Conservation (phyloP, 2,329 filamentous ascomycete species). For the Aspergillus bombycis region DNA sequence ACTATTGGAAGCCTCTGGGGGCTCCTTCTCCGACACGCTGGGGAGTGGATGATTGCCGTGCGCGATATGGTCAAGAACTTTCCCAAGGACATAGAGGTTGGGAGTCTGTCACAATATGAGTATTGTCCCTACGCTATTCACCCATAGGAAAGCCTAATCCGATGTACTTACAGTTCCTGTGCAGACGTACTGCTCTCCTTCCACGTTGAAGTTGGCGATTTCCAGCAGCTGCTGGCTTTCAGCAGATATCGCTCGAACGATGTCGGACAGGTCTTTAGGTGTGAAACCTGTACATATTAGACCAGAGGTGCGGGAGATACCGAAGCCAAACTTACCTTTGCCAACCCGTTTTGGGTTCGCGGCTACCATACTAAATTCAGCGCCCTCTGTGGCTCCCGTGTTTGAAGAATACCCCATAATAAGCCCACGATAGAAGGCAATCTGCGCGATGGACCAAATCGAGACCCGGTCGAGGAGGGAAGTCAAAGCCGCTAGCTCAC, state of each 20-base stretch:
- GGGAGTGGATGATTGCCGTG: neutral
- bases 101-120: conserved; percentile 6
- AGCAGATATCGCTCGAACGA: conserved; percentile 88
- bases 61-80: conserved; percentile 18
- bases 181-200: conserved; percentile 68
- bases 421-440: conserved; percentile 95
- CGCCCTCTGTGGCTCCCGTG: conserved; percentile 89
- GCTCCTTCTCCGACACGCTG: neutral
- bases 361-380: conserved; percentile 39
- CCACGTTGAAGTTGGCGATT: conserved; percentile 89
- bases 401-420: conserved; percentile 75
- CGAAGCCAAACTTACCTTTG: conserved; percentile 7
- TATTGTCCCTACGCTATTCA: neutral
- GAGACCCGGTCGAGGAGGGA: conserved; percentile 95
- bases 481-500: conserved; percentile 93
- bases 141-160: no score
- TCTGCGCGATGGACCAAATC: conserved; percentile 90
- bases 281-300: no score
- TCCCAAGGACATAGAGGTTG: conserved; percentile 23
- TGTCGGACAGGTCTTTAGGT: conserved; percentile 48
- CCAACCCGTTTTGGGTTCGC: conserved; percentile 23
- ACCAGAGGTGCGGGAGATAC: neutral
- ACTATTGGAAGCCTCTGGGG: neutral
- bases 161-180: conserved; percentile 56
- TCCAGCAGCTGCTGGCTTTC: conserved; percentile 90